Conservation (phyloP, 2,329 filamentous ascomycete genomes). For the Beauveria rudraprayagi region DNA sequence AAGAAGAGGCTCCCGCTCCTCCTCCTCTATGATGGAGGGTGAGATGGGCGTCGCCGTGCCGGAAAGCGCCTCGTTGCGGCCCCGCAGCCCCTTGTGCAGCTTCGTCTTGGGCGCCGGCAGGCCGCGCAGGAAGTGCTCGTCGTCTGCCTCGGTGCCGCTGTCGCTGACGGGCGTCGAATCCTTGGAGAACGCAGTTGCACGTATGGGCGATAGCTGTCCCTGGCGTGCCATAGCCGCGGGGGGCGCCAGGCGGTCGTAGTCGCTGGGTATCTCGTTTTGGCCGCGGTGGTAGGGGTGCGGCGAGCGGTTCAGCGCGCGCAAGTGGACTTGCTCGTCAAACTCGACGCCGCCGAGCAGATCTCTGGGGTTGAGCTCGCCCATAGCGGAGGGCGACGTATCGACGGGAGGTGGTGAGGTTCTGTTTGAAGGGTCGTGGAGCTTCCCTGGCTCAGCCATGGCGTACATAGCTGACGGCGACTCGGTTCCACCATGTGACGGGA, state of each 20-base stretch:
- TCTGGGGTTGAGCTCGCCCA: constrained; percentile 38
- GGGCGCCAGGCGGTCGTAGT: constrained; percentile 30
- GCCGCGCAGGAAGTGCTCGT: constrained; percentile 82
- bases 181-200: constrained; percentile 31
- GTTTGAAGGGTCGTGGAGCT: background rate
- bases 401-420: background rate
- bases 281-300: constrained; percentile 62
- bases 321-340: constrained; percentile 27
- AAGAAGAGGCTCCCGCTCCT: constrained; percentile 25
- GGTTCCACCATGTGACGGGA: background rate
- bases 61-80: constrained; percentile 45
- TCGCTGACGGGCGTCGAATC: constrained; percentile 64
- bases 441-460: background rate
- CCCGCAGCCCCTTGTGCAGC: constrained; percentile 70
- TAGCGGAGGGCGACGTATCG: constrained; percentile 24
- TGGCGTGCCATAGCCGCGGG: constrained; percentile 1
- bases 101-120: constrained; percentile 69
- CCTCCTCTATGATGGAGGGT: constrained; percentile 37
- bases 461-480: background rate
- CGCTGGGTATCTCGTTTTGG: constrained; percentile 45
- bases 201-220: constrained; percentile 18
- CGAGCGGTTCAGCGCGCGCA: constrained; percentile 50
- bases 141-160: constrained; percentile 90
- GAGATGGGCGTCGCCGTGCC: constrained; percentile 49
- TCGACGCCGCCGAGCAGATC: constrained; percentile 26